Base-by-base conservation (phyloP, 352 stramenopile genomes). In the Globisporangium splendens region DNA sequence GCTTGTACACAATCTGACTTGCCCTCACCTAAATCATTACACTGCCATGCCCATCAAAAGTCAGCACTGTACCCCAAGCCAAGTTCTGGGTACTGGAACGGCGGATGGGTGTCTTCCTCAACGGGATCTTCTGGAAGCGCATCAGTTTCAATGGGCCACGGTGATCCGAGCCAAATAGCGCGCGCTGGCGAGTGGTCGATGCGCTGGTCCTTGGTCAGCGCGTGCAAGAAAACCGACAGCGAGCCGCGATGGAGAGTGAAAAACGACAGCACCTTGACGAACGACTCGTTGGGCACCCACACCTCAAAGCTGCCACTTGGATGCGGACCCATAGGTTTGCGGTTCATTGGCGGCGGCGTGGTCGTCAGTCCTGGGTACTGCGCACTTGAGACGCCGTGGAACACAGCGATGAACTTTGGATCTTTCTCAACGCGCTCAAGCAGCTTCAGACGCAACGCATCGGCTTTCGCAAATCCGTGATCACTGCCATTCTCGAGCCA, bases 271-370 rank as follows among this genome's bases (percentile, higher is more conserved):
- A 77, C 74, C 12, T 62, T 63, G 13, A 74, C 72, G 28, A 90
- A 74, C 14, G 78, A 82, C 55, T 92, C 80, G 48, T 61, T 63
- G 0, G 83, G 83, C 21, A 73, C 77, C 83, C 83, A 91, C 22
- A 76, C 75, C 64, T 91, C 83, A 57, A 89, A 89, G 53, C 70
- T 85, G 38, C 80, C 76, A 48, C 74, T 83, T 22, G 75, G 69
- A 42, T 92, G 80, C n/a, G 80, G 83, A 0, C 78, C 80, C 35
- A 89, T 70, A 3, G 79, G 72, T 21, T 56, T 65, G 44, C 73
- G 65, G 72, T 92, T 91, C 44, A 89, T 66, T 7, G 77, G 60
- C 47, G 75, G 73, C 47, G 65, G 59, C 22, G 54, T 58, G 43
- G 53, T 62, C 12, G 49, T 41, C 12, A 79, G 50, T 11, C 65